Evolutionary conservation across 257 asterid genomes (phyloP).

Genomic region (Scutellaria baicalensis): DNA sequence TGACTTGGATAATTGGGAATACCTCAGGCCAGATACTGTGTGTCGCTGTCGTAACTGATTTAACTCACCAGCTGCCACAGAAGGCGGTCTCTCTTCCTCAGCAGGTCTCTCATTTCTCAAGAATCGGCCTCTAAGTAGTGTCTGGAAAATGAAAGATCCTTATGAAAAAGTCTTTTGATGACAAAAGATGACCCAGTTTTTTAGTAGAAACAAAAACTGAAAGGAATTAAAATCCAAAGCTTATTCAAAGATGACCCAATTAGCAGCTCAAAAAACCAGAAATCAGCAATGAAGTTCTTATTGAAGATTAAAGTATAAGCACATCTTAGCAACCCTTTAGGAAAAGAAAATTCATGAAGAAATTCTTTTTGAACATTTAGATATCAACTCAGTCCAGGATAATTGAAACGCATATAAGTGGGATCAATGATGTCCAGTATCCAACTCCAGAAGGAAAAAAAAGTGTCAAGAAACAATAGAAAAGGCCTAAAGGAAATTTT

Average conservation of each 20-base stretch:
- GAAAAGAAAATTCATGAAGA: not conserved
- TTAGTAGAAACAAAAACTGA: not conserved
- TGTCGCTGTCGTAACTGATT: slow-evolving; percentile 59
- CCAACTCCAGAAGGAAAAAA: not conserved
- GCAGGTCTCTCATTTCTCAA: slow-evolving; percentile 52
- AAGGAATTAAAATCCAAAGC: not conserved
- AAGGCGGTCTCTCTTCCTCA: slow-evolving; percentile 58
- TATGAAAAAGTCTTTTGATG: not conserved
- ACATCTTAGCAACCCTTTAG: not conserved
- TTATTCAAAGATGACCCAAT: not conserved
- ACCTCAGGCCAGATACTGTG: slow-evolving; percentile 65
- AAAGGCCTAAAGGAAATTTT: not conserved
- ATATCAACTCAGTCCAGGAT: not conserved
- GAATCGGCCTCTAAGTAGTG: slow-evolving; percentile 63
- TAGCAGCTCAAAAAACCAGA: not conserved
- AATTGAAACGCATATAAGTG: not conserved
- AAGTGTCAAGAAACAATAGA: not conserved
- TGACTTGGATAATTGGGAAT: slow-evolving; percentile 13
- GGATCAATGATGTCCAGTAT: not conserved
- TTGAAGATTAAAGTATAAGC: not conserved
- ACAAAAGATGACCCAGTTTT: not conserved
- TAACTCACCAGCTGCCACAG: slow-evolving; percentile 48
- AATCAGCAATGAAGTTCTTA: not conserved
- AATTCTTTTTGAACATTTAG: not conserved
- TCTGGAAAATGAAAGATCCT: slow-evolving; percentile 28